These are phyloP conservation scores for Debaryomyces udenii DNA, from an alignment of 1,139 yeast species.

Conservation along the genomic window DNA sequence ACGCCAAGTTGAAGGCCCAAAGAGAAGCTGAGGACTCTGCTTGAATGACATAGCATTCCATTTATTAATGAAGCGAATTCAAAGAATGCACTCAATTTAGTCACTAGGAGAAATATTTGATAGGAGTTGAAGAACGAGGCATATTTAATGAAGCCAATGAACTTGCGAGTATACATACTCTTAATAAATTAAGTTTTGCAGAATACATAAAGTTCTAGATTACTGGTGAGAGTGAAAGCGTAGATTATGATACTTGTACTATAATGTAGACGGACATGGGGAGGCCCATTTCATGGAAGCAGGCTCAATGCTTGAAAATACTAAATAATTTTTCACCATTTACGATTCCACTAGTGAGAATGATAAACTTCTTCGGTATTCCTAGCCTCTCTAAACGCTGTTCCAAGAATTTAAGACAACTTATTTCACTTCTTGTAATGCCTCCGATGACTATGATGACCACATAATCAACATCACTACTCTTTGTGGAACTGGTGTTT, in stretches of 20 bases:
- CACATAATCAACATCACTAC: conserved; percentile 39
- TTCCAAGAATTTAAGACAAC: conserved; percentile 63
- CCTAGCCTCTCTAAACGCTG: conserved; percentile 34
- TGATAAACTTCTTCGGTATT: conserved; percentile 45
- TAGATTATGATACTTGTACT: not conserved
- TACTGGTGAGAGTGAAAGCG: no score
- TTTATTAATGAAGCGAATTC: no score
- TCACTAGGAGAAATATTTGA: no score
- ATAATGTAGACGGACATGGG: not conserved
- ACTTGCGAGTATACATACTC: not conserved
- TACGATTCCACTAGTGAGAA: conserved; percentile 61
- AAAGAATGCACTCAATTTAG: no score
- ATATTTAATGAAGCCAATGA: not conserved
- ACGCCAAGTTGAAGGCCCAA: conserved; percentile 73
- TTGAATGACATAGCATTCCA: conserved; percentile 6
- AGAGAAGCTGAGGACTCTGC: conserved; percentile 64
- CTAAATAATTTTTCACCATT: conserved; percentile 45
- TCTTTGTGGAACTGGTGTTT: conserved; percentile 8
- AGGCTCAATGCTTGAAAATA: not conserved
- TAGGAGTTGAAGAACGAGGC: not conserved
- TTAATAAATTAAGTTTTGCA: not conserved
- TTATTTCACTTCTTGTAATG: conserved; percentile 74
- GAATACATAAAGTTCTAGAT: not conserved
- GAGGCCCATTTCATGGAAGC: not conserved
- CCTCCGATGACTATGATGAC: conserved; percentile 70